Evolutionary conservation across 2,329 filamentous ascomycete species (phyloP).

Genomic region (Colletotrichum ledebouriae): DNA sequence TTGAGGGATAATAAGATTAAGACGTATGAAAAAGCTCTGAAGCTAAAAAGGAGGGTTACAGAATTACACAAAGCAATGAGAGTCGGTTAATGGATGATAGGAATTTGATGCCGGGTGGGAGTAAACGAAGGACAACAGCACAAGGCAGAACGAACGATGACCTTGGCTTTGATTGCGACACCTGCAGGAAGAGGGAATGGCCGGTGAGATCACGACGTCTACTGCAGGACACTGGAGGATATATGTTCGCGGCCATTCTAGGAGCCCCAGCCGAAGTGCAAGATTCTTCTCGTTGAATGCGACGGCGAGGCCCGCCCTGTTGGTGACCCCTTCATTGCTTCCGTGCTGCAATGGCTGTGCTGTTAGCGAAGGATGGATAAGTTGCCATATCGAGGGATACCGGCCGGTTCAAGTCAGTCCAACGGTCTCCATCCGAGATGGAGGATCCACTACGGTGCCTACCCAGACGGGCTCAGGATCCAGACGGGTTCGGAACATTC

Average conservation of each 20-base stretch:
- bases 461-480: slow-evolving; percentile 21
- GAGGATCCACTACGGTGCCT: slow-evolving; percentile 25
- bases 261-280: not conserved
- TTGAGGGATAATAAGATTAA: slow-evolving; percentile 4
- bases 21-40: not conserved
- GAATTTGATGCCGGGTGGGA: not conserved
- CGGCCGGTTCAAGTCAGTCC: slow-evolving; percentile 19
- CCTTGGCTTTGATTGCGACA: slow-evolving; percentile 32
- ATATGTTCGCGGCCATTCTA: slow-evolving; percentile 6
- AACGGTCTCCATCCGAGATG: not conserved
- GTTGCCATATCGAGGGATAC: slow-evolving; percentile 28
- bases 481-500: no score
- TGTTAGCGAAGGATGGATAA: slow-evolving; percentile 18
- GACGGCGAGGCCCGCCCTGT: not conserved
- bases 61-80: slow-evolving; percentile 7
- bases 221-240: not conserved
- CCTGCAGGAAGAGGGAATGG: not conserved
- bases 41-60: not conserved
- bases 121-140: slow-evolving; percentile 29
- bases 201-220: not conserved
- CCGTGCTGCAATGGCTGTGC: slow-evolving; percentile 11
- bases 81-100: slow-evolving; percentile 12
- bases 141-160: slow-evolving; percentile 38
- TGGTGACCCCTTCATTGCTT: slow-evolving; percentile 10
- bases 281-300: not conserved